A percentile compares a stretch with the other conserved stretches of the same genome.
Evolutionary conservation across 2,329 filamentous ascomycete species (phyloP).

Genomic region (Tolypocladium nubicola): DNA sequence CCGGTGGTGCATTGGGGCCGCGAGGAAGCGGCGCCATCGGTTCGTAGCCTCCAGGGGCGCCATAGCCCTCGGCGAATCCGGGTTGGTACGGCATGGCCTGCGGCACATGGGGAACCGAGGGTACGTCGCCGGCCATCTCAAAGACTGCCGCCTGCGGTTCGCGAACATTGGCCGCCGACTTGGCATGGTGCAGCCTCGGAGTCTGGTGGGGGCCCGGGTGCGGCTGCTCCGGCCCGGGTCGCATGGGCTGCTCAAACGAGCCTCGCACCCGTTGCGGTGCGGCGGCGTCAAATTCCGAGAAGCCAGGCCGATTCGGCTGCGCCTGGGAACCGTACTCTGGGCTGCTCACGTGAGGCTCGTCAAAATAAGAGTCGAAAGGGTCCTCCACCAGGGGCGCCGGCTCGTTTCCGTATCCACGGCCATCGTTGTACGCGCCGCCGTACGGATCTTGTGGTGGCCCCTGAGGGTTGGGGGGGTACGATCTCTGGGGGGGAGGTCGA

Average conservation of each 20-base stretch:
- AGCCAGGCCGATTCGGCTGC: slow-evolving; percentile 12
- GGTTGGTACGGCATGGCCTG: slow-evolving; percentile 17
- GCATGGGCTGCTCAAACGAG: slow-evolving; percentile 39
- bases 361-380: slow-evolving; percentile 46
- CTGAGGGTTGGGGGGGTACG: slow-evolving; percentile 32
- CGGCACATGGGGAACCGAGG: slow-evolving; percentile 41
- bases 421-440: slow-evolving; percentile 18
- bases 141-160: slow-evolving; percentile 59
- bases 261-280: slow-evolving; percentile 20
- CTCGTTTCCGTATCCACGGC: slow-evolving; percentile 21
- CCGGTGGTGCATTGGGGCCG: slow-evolving; percentile 22
- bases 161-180: slow-evolving; percentile 57
- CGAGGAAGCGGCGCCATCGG: slow-evolving; percentile 15
- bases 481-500: slow-evolving; percentile 41
- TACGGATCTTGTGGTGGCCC: slow-evolving; percentile 24
- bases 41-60: slow-evolving; percentile 12
- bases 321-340: slow-evolving; percentile 11
- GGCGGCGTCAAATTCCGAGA: slow-evolving; percentile 34
- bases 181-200: slow-evolving; percentile 46
- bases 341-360: slow-evolving; percentile 21
- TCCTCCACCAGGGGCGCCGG: slow-evolving; percentile 33
- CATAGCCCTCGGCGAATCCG: slow-evolving; percentile 12
- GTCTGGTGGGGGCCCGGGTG: slow-evolving; percentile 39
- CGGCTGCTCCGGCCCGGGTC: slow-evolving; percentile 27
- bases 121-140: slow-evolving; percentile 58